Evolutionary conservation across 768 basidiomycete species (phyloP).

Genomic region (Rhodosporidiobolus sp.): DNA sequence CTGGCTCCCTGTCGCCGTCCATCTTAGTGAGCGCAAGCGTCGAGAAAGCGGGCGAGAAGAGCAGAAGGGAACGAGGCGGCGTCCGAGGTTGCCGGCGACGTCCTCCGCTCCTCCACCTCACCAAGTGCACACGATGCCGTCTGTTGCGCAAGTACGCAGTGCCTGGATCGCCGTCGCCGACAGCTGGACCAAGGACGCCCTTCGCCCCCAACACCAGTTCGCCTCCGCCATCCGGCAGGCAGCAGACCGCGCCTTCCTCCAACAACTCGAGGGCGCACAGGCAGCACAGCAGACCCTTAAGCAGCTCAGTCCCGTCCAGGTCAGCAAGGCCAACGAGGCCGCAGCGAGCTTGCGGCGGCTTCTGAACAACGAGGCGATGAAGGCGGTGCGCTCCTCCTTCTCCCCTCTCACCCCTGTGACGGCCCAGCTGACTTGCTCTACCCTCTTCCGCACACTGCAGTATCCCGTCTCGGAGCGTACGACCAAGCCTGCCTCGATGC

Average conservation of each 20-base stretch:
- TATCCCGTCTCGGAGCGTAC: conserved; percentile 23
- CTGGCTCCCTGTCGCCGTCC: no score
- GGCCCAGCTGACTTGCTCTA: background rate
- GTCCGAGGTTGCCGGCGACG: background rate
- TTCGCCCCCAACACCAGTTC: conserved; percentile 27
- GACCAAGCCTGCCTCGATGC: conserved; percentile 29
- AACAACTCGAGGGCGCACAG: background rate
- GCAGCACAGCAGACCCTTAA: background rate
- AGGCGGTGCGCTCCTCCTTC: background rate
- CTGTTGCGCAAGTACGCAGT: background rate
- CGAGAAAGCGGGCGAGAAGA: no score
- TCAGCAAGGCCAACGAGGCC: conserved; percentile 9
- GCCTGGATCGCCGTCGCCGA: conserved; percentile 14
- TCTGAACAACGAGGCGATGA: conserved; percentile 20
- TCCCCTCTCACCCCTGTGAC: background rate
- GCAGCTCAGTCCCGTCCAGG: conserved; percentile 12
- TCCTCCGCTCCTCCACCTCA: background rate
- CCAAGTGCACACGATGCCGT: background rate
- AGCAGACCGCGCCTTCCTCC: conserved; percentile 25
- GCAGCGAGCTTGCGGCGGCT: conserved; percentile 3
- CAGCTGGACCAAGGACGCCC: conserved; percentile 24
- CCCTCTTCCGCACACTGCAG: background rate
- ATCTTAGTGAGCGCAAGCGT: no score
- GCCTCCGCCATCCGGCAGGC: conserved; percentile 17
- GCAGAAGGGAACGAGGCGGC: no score